phyloP scores from a whole-genome alignment of 2,329 filamentous ascomycete genomes.

The Hawksworthiomyces lignivorus region DNA sequence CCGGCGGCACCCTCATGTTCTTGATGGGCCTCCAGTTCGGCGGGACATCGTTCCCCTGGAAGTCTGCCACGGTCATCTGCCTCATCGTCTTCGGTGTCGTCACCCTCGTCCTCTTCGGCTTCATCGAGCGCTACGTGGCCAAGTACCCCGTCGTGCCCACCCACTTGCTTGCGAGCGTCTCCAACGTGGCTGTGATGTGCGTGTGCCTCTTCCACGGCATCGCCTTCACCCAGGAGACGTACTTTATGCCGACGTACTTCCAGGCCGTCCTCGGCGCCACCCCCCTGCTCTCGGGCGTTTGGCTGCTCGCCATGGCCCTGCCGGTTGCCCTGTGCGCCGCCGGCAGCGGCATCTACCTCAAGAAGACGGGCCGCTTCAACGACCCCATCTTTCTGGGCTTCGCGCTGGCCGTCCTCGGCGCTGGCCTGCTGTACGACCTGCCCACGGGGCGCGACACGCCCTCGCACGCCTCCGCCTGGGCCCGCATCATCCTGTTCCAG shows the following conservation, averaged over 20 bases:
- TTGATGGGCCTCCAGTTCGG: slow-evolving; percentile 64
- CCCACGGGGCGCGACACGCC: slow-evolving; percentile 28
- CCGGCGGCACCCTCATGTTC: slow-evolving; percentile 60
- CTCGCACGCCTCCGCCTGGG: slow-evolving; percentile 24
- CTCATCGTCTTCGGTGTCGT: slow-evolving; percentile 52
- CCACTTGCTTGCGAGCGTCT: slow-evolving; percentile 46
- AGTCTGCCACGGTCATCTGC: slow-evolving; percentile 53
- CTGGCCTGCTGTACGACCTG: slow-evolving; percentile 46
- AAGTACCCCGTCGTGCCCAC: slow-evolving; percentile 63
- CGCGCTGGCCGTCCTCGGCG: slow-evolving; percentile 45
- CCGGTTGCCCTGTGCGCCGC: slow-evolving; percentile 32
- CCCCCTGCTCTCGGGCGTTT: slow-evolving; percentile 52
- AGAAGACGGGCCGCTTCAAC: slow-evolving; percentile 34
- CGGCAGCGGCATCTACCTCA: slow-evolving; percentile 23
- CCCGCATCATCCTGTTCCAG: slow-evolving; percentile 42
- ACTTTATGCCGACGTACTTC: slow-evolving; percentile 68
- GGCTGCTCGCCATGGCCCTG: slow-evolving; percentile 18
- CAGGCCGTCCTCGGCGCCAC: slow-evolving; percentile 57
- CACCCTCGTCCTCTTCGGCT: slow-evolving; percentile 42
- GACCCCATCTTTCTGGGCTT: slow-evolving; percentile 43
- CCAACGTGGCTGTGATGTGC: slow-evolving; percentile 49
- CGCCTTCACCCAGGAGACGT: slow-evolving; percentile 57
- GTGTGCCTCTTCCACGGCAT: slow-evolving; percentile 40
- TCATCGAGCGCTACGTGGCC: slow-evolving; percentile 57
- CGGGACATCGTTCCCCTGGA: slow-evolving; percentile 49